Conservation (phyloP, 192 early-diverging fungal genomes). For the Backusella psychrophila region DNA sequence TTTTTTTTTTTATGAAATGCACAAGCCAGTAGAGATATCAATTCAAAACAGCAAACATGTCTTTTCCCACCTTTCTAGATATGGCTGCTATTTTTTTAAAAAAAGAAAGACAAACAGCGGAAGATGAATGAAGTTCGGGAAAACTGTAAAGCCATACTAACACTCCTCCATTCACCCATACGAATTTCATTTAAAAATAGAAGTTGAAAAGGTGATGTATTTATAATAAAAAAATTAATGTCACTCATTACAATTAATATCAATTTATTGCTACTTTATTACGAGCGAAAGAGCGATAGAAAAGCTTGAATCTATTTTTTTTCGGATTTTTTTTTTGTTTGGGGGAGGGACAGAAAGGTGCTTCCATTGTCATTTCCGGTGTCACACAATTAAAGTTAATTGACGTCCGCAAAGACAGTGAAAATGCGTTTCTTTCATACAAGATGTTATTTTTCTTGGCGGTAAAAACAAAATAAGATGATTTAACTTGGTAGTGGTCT, state of each 20-base stretch:
- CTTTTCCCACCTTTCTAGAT: too few species aligned
- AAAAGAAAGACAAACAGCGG: background rate
- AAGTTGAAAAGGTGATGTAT: background rate
- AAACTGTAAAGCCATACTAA: background rate
- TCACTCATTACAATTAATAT: background rate
- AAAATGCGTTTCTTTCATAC: too few species aligned
- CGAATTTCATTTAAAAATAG: background rate
- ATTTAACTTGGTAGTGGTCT: background rate
- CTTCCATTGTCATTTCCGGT: too few species aligned
- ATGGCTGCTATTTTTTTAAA: background rate
- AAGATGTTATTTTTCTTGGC: too few species aligned
- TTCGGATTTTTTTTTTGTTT: background rate
- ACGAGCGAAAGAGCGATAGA: too few species aligned
- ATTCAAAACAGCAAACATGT: too few species aligned
- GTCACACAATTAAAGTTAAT: too few species aligned
- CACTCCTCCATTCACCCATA: background rate
- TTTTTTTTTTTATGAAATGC: too few species aligned
- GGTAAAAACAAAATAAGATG: background rate
- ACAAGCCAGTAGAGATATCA: too few species aligned
- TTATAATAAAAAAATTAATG: background rate
- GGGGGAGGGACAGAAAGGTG: too few species aligned
- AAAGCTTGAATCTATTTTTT: background rate
- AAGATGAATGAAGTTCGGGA: background rate
- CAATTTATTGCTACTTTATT: background rate
- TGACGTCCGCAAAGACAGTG: too few species aligned